Conservation (phyloP, 371 early-diverging fungal species). For the Mortierella sp. region DNA sequence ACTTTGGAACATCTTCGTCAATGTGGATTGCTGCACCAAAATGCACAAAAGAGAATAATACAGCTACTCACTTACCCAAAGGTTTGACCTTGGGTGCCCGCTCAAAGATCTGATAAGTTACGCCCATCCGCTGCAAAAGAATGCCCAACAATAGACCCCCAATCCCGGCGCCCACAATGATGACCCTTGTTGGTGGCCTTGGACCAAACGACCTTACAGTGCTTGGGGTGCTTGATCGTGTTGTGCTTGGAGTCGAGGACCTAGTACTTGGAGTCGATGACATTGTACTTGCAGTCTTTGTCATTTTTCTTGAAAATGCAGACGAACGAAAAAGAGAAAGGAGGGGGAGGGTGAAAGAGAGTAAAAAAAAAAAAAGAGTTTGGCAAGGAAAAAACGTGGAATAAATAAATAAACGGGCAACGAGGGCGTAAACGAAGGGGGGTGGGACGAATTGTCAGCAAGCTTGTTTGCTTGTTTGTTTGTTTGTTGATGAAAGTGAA, state of each 20-base stretch:
- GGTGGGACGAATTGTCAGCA: not conserved
- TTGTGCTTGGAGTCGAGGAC: not conserved
- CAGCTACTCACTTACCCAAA: slow-evolving; percentile 6
- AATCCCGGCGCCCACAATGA: slow-evolving; percentile 29
- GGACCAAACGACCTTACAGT: not conserved
- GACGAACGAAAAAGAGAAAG: not conserved
- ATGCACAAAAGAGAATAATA: not conserved
- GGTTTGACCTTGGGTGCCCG: slow-evolving; percentile 19
- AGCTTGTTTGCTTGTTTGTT: not conserved
- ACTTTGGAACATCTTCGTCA: no score
- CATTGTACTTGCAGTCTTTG: not conserved
- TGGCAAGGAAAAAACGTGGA: not conserved
- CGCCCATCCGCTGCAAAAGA: slow-evolving; percentile 14
- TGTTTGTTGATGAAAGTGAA: not conserved
- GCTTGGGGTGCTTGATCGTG: not conserved
- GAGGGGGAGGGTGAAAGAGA: not conserved
- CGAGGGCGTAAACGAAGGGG: not conserved
- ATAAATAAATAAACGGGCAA: not conserved
- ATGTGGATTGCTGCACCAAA: no score
- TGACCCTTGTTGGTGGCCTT: not conserved
- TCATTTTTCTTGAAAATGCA: not conserved
- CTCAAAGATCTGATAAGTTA: slow-evolving; percentile 26
- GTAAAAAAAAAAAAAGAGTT: not conserved
- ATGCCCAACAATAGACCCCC: slow-evolving; percentile 26
- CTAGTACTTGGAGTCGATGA: not conserved